These are phyloP conservation scores for Linum usitatissimum DNA, from an alignment of 345 rosid species.

Conservation along the genomic window DNA sequence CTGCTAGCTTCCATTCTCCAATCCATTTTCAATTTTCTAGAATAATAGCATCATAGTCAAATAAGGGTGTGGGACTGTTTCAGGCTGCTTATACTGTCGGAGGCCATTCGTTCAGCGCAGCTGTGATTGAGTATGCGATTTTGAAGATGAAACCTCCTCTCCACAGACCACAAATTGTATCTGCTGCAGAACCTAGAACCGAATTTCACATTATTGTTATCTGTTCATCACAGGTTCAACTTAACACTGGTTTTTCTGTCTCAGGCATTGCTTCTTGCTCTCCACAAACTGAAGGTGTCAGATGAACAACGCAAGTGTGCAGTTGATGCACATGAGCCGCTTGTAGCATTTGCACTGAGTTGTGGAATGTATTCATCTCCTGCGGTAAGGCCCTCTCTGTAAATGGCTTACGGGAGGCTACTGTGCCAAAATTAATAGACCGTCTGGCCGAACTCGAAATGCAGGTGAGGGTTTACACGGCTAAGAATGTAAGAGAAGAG, in stretches of 20 bases:
- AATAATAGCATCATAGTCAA: not conserved
- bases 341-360: conserved; percentile 72
- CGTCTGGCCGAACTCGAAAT: conserved; percentile 8
- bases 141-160: conserved; percentile 82
- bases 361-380: conserved; percentile 89
- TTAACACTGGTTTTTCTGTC: conserved; percentile 2
- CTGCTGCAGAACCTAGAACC: not conserved
- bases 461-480: conserved; percentile 71
- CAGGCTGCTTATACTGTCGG: conserved; percentile 95
- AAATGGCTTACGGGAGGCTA: not conserved
- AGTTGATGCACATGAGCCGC: conserved; percentile 48
- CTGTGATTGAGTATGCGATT: conserved; percentile 58
- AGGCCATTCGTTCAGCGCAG: conserved; percentile 79
- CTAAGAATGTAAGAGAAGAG: conserved; percentile 53
- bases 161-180: conserved; percentile 80
- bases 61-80: conserved; percentile 7
- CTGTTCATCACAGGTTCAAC: not conserved
- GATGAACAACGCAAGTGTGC: conserved; percentile 62
- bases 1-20: not conserved
- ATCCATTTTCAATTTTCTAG: not conserved
- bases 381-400: conserved; percentile 34
- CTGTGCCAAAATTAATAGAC: not conserved
- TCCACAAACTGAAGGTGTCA: conserved; percentile 68
- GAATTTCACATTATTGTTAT: conserved; percentile 6
- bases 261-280: conserved; percentile 80